Percentiles rank a stretch among this genome's conserved stretches.
Conservation (phyloP, 2,329 filamentous ascomycete genomes). For the Hypoxylon sp. region DNA sequence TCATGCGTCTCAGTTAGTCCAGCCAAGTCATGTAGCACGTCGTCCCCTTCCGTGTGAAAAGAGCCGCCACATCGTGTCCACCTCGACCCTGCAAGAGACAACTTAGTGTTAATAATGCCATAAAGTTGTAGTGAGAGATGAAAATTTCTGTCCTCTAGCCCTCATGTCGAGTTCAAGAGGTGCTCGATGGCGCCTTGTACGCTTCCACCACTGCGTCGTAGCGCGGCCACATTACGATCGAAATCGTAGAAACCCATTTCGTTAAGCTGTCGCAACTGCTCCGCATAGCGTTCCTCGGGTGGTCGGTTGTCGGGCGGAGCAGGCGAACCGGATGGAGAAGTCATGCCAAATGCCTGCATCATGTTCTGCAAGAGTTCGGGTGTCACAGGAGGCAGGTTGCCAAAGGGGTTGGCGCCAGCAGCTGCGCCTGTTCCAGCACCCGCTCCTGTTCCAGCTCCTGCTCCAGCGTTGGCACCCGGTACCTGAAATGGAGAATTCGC, state of each 20-base stretch:
- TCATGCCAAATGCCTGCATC: conserved; percentile 63
- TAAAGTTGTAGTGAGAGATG: not conserved
- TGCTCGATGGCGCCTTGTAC: conserved; percentile 92
- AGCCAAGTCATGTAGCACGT: conserved; percentile 4
- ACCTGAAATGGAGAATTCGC: conserved; percentile 47
- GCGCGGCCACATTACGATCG: conserved; percentile 88
- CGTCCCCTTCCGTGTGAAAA: conserved; percentile 1
- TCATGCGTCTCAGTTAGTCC: conserved; percentile 29
- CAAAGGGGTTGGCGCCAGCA: conserved; percentile 54
- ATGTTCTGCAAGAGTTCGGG: conserved; percentile 69
- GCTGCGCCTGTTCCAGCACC: conserved; percentile 44
- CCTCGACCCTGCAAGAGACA: conserved; percentile 8
- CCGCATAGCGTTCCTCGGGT: conserved; percentile 92
- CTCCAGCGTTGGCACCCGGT: conserved; percentile 51
- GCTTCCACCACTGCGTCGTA: conserved; percentile 90
- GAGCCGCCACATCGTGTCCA: conserved; percentile 5
- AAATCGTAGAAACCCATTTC: conserved; percentile 99
- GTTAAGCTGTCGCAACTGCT: conserved; percentile 90
- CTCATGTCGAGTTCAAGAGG: conserved; percentile 62
- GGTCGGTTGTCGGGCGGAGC: conserved; percentile 84
- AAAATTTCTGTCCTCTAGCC: not conserved
- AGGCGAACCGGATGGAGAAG: conserved; percentile 55
- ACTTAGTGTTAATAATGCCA: conserved; percentile 4
- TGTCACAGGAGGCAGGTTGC: conserved; percentile 61
- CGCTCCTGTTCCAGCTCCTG: conserved; percentile 44